Evolutionary conservation across 106 monocot species (phyloP), one percentile per base, ranked within the genome.

Genomic region (Dendrobium officinale): DNA sequence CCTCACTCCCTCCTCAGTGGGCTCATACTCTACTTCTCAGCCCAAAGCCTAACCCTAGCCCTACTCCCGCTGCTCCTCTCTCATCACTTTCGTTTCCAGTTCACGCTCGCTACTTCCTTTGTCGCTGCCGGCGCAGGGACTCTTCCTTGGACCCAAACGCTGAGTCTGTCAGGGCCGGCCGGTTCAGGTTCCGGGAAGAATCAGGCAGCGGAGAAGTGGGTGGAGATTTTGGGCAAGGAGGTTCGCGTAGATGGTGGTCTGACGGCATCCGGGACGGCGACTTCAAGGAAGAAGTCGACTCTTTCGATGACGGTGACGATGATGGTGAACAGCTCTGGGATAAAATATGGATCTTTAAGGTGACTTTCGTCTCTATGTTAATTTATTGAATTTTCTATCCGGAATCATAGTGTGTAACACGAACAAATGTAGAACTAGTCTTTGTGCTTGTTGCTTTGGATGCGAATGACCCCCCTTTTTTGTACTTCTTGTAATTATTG

Each of bases 271-370:
- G n/a, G 0, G 73, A 29, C 66, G 82, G 85, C 11, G 86, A 67
- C 19, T 56, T 59, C 15, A 79, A 85, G 13, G 85, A 82, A 6
- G 81, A 82, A n/a, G 75, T 77, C 72, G 85, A 83, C 55, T 37
- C 58, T 6, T 37, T 81, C 17, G 83, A 81, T n/a, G 87, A 87
- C 22, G 83, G 80, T 2, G 86, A 82, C 54, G 79, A 82, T 10
- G 29, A 79, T 2, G 72, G 26, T 6, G 83, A 83, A 45, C 78
- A 66, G 73, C 78, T 78, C 0, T 87, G 85, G 85, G 90, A 90
- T 10, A 81, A 72, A 80, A 72, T 90, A 67, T 90, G 87, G 90
- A 85, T 90, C 64, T 87, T 90, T 42, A 90, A 90, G 90, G 90
- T 87, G 79, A 29, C 24, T 72, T 37, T 72, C 16, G 15, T 3